Percentiles rank a stretch among this genome's conserved stretches.
These are phyloP conservation scores for Akanthomyces muscarius DNA, from an alignment of 2,329 filamentous ascomycete genomes.

Conservation along the genomic window DNA sequence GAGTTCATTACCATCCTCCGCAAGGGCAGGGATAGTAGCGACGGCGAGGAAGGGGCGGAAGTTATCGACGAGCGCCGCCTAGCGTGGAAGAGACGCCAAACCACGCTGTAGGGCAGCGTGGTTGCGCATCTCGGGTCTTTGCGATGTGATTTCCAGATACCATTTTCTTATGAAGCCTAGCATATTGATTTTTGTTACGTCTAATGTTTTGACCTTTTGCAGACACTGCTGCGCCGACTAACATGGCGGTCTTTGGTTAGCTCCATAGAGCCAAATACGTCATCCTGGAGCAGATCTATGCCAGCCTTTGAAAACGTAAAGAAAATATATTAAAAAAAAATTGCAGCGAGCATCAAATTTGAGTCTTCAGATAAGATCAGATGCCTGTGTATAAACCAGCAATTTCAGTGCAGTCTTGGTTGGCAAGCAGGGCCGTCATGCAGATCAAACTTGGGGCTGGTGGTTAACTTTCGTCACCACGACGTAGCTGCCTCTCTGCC, in stretches of 20 bases:
- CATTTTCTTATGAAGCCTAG: no score
- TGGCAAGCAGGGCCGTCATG: not conserved
- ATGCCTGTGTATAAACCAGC: no score
- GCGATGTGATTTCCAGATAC: not conserved
- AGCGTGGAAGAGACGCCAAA: conserved; percentile 10
- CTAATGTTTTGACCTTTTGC: no score
- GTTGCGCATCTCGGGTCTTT: not conserved
- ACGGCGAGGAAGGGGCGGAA: not conserved
- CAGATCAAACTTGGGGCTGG: not conserved
- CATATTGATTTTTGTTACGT: no score
- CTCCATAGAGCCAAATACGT: not conserved
- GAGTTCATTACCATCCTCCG: conserved; percentile 1
- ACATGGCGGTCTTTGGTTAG: not conserved
- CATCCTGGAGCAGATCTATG: not conserved
- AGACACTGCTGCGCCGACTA: no score
- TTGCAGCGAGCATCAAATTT: no score
- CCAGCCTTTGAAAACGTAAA: not conserved
- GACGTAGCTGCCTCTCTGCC: not conserved
- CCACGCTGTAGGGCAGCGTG: not conserved
- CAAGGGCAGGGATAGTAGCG: not conserved
- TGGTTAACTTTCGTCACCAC: not conserved
- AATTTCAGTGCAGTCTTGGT: not conserved
- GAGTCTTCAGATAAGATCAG: no score
- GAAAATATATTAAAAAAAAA: not conserved
- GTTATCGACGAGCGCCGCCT: conserved; percentile 8